phyloP scores from a whole-genome alignment of 129 eudicot species.

The Tanacetum coccineum region DNA sequence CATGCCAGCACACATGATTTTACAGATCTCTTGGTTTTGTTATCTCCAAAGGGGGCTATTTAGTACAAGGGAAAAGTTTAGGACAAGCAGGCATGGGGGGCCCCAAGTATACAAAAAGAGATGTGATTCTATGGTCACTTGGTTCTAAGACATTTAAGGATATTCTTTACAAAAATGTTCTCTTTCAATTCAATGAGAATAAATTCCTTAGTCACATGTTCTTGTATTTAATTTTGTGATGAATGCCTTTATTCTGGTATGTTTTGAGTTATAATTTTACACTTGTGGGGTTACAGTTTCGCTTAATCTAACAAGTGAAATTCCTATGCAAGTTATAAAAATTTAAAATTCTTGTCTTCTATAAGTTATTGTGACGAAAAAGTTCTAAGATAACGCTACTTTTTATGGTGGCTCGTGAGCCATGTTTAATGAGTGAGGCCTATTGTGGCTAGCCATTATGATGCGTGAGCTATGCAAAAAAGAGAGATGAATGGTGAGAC shows the following conservation, averaged over 20 bases:
- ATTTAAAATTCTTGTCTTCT: too few species aligned
- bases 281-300: neutral
- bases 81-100: neutral
- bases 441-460: too few species aligned
- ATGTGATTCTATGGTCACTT: neutral
- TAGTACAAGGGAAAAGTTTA: neutral
- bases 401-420: too few species aligned
- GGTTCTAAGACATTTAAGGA: neutral
- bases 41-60: neutral
- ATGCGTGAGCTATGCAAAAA: too few species aligned
- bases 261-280: conserved; percentile 3
- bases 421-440: too few species aligned
- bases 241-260: too few species aligned
- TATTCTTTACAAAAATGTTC: neutral
- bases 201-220: neutral
- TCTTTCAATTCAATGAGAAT: neutral
- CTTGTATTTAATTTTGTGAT: neutral
- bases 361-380: too few species aligned
- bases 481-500: too few species aligned
- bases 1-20: neutral
- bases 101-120: neutral
- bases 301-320: neutral
- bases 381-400: too few species aligned
- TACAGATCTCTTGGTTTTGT: neutral
- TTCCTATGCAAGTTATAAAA: neutral